Conservation (phyloP, 805 yeast genomes). For the Candida easanensis region DNA sequence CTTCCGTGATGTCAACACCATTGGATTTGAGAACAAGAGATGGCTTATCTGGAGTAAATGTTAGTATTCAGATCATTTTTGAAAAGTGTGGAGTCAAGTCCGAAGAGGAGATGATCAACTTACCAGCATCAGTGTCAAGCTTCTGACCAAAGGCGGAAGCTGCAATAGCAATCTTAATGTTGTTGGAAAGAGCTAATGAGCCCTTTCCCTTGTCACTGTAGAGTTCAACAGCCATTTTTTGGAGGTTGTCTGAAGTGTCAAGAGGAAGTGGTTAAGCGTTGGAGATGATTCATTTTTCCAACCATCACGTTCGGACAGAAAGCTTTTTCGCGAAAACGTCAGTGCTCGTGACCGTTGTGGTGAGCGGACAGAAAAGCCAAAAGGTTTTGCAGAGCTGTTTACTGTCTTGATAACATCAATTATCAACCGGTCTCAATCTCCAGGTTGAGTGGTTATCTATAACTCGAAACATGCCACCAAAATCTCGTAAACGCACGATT, state of each 20-base stretch:
- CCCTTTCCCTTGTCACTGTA: conserved; percentile 25
- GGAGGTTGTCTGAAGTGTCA: background rate
- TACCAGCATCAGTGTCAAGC: conserved; percentile 26
- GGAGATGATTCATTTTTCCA: background rate
- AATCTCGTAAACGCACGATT: background rate
- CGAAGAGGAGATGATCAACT: conserved; percentile 1
- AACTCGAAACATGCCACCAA: conserved; percentile 3
- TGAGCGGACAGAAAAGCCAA: background rate
- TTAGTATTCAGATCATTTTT: background rate
- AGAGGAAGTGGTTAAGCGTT: background rate
- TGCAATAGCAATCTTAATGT: conserved; percentile 30
- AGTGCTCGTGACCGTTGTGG: background rate
- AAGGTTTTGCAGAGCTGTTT: too few relatives aligned
- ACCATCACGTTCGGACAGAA: too few relatives aligned
- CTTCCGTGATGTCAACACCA: conserved; percentile 49
- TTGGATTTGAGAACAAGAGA: conserved; percentile 21
- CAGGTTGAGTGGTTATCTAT: too few relatives aligned
- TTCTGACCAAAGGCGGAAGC: conserved; percentile 19
- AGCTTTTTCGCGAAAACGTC: background rate
- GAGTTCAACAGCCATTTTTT: conserved; percentile 23
- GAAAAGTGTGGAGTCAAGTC: background rate
- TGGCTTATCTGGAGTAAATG: conserved; percentile 17
- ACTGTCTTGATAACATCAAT: too few relatives aligned
- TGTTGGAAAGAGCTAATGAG: conserved; percentile 21
- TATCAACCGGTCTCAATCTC: too few relatives aligned